A percentile compares a stretch with the other conserved stretches of the same genome.
Evolutionary conservation across 1,284 basidiomycete genomes (phyloP).

Genomic region (Kwoniella shivajii): DNA sequence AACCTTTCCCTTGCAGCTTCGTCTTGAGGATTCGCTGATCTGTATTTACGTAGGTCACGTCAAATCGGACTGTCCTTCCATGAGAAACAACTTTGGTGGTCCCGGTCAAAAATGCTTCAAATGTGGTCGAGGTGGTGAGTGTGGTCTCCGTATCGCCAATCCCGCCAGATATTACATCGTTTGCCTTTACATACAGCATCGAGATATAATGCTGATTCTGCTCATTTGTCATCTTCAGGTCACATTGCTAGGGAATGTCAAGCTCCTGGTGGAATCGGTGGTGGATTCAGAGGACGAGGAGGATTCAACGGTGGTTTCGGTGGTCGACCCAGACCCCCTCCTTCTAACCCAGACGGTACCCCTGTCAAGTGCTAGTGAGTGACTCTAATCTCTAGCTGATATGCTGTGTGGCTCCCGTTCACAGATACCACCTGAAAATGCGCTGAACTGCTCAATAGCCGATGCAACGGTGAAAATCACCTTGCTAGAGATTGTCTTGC

Average conservation of each 20-base stretch:
- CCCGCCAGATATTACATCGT: not conserved
- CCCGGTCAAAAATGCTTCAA: slow-evolving; percentile 75
- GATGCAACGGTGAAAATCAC: slow-evolving; percentile 54
- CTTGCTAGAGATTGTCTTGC: slow-evolving; percentile 53
- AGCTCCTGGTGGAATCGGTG: slow-evolving; percentile 23
- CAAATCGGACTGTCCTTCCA: slow-evolving; percentile 79
- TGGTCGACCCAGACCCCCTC: slow-evolving; percentile 21
- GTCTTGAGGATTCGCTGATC: not conserved
- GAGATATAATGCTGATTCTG: not conserved
- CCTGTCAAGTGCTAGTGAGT: slow-evolving; percentile 55
- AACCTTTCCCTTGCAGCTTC: not conserved
- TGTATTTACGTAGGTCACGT: slow-evolving; percentile 36
- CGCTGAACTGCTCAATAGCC: no score
- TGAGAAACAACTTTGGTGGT: slow-evolving; percentile 61
- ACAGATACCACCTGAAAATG: no score
- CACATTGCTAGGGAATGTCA: slow-evolving; percentile 49
- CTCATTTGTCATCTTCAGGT: slow-evolving; percentile 19
- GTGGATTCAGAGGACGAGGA: slow-evolving; percentile 32
- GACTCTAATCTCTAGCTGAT: not conserved
- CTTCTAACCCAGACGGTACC: slow-evolving; percentile 45
- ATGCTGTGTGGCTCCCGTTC: not conserved
- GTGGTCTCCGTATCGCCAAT: not conserved
- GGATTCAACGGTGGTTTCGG: slow-evolving; percentile 31
- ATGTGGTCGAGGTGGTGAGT: slow-evolving; percentile 44
- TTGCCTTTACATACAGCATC: not conserved